Evolutionary conservation across 495 filamentous ascomycete genomes (phyloP), one percentile per base, ranked within the genome.

Genomic region (Extremus antarcticus): DNA sequence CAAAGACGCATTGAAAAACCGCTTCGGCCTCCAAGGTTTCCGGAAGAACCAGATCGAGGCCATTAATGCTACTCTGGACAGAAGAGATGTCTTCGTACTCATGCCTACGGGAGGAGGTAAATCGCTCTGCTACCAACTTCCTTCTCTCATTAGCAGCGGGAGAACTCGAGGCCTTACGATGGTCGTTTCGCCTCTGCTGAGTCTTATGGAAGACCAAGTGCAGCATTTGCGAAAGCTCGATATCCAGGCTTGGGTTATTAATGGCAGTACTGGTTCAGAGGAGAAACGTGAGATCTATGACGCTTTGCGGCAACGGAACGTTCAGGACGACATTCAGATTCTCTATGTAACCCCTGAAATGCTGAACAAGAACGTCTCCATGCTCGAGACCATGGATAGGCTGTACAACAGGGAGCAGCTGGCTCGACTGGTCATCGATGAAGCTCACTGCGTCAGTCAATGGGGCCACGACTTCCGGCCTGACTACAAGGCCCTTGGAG

Each of bases 41-140:
- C 80, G 94, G 8, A 77, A 78, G n/a, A 90, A 95, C 62, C 92
- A 99, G 63, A 78, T 97, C 9, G 87, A 95, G 68, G 92, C 92
- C 7, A 92, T 99, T 68, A 95, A 97, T 68, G 85, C 90, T 8
- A 95, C 92, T 0, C 72, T 99, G 38, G 73, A 71, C 29, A 91
- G 90, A 0, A 84, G 91, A 60, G 90, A 97, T 68, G 82, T 83
- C 0, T 97, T 99, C 65, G 85, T 97, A 15, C 70, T 97, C 22
- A 97, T 99, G 92, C 94, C 92, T 24, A 99, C 92, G 2, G 92
- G 94, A 41, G 94, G 92, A 49, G 92, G 92, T 16, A 98, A 99
- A 65, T 95, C 89, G 13, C 74, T 99, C 10, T 97, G 94, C 67
- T 99, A 97, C 66, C 92, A 99, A 63, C 72, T 99, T 16, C 94